Base-by-base conservation (phyloP, 148 eudicot species). In the Rhododendron vialii region DNA sequence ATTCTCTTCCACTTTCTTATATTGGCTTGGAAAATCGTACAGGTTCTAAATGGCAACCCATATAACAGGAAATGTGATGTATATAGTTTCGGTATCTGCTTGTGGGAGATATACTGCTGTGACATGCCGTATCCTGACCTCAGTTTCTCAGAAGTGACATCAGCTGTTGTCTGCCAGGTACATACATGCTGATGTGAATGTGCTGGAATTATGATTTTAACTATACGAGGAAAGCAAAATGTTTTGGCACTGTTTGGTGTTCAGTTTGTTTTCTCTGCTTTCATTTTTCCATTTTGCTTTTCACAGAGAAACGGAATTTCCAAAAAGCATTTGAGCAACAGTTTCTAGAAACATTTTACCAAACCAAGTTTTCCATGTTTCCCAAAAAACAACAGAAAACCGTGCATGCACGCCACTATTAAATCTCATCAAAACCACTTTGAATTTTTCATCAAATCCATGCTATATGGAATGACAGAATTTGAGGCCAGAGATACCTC, bases 121-220 rank as follows among this genome's bases (percentile, higher is more conserved):
- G 98, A 95, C 90, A 94, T 95, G 98, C 98, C 98, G 15, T 95
- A 95, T 89, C 98, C 95, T 74, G 94, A 94, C 81, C 95, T 94
- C 84, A 95, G 98, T 86, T 95, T 95, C 92, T 92, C 98, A 4
- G 98, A 95, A 91, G 95, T 94, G 88, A 95, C 98, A 48, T 93
- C 98, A 81, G 98, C 98, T 86, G 98, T 95, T 65, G 98, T 95
- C 85, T 94, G 92, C 69, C 96, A 94, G 94, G 98, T 95, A 91
- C 24, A 53, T 38, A 5, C 38, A 30, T 14, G 4, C 76, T 12
- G 41, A 71, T 71, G 18, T 71, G 74, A 43, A 36, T 80, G 61
- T 51, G 18, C 38, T 30, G 28, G 59, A 79, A 48, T 4, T 48
- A 14, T 53, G 43, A 13, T 38, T 82, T 82, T 59, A 15, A 20